Conservation (phyloP, 352 stramenopile species). For the Saprolegnia diclina region DNA sequence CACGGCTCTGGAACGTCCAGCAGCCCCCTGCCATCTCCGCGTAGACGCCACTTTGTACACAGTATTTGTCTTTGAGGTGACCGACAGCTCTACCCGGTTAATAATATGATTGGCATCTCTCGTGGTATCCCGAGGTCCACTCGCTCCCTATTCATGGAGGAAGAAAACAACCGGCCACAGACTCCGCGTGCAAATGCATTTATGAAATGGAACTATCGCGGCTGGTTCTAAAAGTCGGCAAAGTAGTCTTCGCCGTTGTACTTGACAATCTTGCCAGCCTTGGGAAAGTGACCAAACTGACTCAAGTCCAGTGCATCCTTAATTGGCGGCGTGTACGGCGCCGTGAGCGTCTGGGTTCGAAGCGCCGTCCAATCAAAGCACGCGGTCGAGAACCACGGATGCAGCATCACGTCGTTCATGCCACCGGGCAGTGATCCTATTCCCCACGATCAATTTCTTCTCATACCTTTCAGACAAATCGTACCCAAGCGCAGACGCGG, state of each 20-base stretch:
- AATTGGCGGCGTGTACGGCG: slow-evolving; percentile 27
- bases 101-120: too few relatives aligned
- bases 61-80: too few relatives aligned
- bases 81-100: too few relatives aligned
- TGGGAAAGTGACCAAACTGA: slow-evolving; percentile 26
- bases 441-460: too few relatives aligned
- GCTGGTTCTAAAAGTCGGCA: slow-evolving; percentile 34
- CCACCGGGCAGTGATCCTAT: slow-evolving; percentile 14
- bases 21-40: too few relatives aligned
- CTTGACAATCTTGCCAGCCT: slow-evolving; percentile 45
- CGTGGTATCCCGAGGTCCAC: too few relatives aligned
- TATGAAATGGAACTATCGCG: not conserved
- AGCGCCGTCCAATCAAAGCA: slow-evolving; percentile 26
- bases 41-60: too few relatives aligned
- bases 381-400: slow-evolving; percentile 13
- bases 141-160: too few relatives aligned
- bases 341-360: slow-evolving; percentile 12
- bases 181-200: too few relatives aligned
- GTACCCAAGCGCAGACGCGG: not conserved
- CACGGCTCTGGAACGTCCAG: too few relatives aligned
- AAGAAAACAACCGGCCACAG: too few relatives aligned
- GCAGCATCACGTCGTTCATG: slow-evolving; percentile 20
- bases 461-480: too few relatives aligned
- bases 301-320: slow-evolving; percentile 22
- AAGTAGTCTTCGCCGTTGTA: slow-evolving; percentile 54